These are phyloP conservation scores for Suhomyces sp. DNA, from an alignment of 805 yeast genomes.

Conservation along the genomic window DNA sequence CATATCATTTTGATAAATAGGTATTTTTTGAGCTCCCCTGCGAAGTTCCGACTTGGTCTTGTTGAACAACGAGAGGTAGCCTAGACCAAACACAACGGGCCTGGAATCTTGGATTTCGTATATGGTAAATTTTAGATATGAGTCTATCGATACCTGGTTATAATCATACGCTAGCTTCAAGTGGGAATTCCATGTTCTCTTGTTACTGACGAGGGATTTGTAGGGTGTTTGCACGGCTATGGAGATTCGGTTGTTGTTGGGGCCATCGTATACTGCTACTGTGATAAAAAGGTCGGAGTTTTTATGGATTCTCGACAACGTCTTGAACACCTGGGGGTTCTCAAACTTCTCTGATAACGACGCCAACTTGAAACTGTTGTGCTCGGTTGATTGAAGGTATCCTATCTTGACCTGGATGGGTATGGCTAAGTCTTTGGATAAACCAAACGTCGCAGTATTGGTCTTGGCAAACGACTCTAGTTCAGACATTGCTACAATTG, in stretches of 20 bases:
- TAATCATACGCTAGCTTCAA: constrained; percentile 67
- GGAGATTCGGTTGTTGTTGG: constrained; percentile 25
- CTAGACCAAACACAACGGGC: constrained; percentile 54
- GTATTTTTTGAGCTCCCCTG: constrained; percentile 64
- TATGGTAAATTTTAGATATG: constrained; percentile 58
- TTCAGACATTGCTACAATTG: not conserved
- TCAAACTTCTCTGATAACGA: constrained; percentile 33
- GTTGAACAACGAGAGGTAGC: constrained; percentile 60
- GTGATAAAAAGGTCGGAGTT: constrained; percentile 36
- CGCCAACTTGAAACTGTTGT: constrained; percentile 12
- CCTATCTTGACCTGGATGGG: constrained; percentile 35
- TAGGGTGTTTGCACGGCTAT: constrained; percentile 36
- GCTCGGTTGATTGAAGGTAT: constrained; percentile 22
- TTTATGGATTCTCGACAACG: constrained; percentile 26
- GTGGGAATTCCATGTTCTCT: constrained; percentile 69
- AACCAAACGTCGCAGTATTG: constrained; percentile 35
- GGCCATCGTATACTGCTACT: constrained; percentile 31
- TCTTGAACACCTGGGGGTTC: constrained; percentile 34
- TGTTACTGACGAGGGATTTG: constrained; percentile 29
- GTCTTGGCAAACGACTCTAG: constrained; percentile 8
- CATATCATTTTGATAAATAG: constrained; percentile 14
- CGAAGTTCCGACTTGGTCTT: constrained; percentile 52
- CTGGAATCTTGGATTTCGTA: constrained; percentile 66
- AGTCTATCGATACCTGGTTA: constrained; percentile 63
- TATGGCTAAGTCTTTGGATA: constrained; percentile 34